phyloP scores from a whole-genome alignment of 139 green algal genomes.

The Marvania coccoides region DNA sequence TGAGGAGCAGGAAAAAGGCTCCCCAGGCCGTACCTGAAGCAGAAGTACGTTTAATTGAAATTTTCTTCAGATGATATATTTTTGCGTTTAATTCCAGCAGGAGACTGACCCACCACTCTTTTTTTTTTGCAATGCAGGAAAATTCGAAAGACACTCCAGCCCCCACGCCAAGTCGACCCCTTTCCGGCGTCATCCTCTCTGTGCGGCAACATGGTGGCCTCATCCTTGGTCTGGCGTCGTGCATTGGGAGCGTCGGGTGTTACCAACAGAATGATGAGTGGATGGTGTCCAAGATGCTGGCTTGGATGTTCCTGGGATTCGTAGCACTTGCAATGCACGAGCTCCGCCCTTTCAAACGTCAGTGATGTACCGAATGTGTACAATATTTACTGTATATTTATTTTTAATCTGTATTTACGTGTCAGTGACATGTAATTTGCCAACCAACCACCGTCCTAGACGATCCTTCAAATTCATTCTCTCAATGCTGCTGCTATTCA shows the following conservation, averaged over 20 bases:
- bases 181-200: neutral
- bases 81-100: no score
- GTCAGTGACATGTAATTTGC: no score
- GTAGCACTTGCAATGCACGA: slow-evolving; percentile 11
- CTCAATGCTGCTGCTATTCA: neutral
- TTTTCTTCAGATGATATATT: no score
- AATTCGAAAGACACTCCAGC: no score
- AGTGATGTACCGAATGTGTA: neutral
- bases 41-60: no score
- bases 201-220: neutral
- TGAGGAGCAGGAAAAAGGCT: no score
- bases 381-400: neutral
- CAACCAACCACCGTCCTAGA: neutral
- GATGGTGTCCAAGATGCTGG: slow-evolving; percentile 8
- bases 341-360: slow-evolving; percentile 3
- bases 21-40: no score
- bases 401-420: neutral
- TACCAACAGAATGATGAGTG: neutral
- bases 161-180: no score
- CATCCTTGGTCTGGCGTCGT: neutral
- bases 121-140: no score
- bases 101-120: no score
- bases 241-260: neutral
- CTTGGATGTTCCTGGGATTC: neutral
- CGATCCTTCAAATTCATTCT: neutral